A percentile compares a stretch with the other conserved stretches of the same genome.
Conservation (phyloP, 176 grass and related monocot genomes). For the Carex kokanica region DNA sequence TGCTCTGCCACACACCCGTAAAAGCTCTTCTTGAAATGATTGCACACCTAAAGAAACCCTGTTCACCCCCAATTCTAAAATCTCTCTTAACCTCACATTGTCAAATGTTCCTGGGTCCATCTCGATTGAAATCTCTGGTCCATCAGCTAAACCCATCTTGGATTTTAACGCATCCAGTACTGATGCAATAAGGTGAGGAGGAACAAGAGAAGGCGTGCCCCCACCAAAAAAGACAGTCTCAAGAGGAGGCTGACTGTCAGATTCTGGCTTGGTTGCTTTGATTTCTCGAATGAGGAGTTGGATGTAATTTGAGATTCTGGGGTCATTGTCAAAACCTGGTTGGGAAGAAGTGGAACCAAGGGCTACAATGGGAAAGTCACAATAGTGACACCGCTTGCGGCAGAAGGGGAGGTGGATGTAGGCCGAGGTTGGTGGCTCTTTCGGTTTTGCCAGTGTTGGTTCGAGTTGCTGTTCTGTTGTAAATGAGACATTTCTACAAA, state of each 20-base stretch:
- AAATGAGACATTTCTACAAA: conserved; percentile 56
- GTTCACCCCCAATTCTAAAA: conserved; percentile 66
- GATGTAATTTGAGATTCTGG: conserved; percentile 68
- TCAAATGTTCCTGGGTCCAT: conserved; percentile 89
- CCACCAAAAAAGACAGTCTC: conserved; percentile 80
- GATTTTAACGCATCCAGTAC: conserved; percentile 53
- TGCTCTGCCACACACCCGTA: conserved; percentile 62
- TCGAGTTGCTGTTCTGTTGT: neutral
- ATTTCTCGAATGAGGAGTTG: conserved; percentile 74
- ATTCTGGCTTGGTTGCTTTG: conserved; percentile 36
- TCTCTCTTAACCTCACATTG: conserved; percentile 32
- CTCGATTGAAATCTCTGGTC: conserved; percentile 76
- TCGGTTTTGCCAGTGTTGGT: neutral
- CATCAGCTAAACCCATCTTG: conserved; percentile 46
- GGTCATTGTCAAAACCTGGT: conserved; percentile 41
- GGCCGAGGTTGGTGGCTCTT: conserved; percentile 42
- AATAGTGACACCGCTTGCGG: conserved; percentile 88
- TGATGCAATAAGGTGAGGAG: conserved; percentile 47
- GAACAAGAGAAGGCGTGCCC: conserved; percentile 79
- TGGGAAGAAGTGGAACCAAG: conserved; percentile 47
- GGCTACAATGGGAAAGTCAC: conserved; percentile 82
- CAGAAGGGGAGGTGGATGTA: conserved; percentile 89
- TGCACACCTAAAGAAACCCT: conserved; percentile 79
- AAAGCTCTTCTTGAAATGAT: conserved; percentile 79
- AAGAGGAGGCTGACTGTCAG: conserved; percentile 41